Base-by-base conservation (phyloP, 495 filamentous ascomycete genomes). In the Acidomyces sp. region DNA sequence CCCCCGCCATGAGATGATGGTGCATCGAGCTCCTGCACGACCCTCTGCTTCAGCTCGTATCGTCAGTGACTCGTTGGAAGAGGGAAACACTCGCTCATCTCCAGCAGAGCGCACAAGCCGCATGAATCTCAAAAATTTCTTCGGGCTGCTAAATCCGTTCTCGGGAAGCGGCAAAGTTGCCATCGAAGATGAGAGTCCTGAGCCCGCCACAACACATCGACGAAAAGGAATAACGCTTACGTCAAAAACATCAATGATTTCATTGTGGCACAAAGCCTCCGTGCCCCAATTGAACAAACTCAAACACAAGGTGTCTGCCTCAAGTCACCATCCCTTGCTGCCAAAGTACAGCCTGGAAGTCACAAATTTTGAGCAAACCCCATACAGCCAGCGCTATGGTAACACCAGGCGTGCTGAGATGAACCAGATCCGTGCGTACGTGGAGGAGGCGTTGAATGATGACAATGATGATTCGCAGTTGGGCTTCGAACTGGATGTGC, bases 401-500 rank as follows among this genome's bases (percentile, higher is more conserved):
- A 41, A 52, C 25, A 39, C 31, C 12, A 26, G 34, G n/a, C 48
- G 48, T 16, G 24, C 31, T 22, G 43, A 52, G 31, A 25, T 26
- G 25, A 39, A 3, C 18, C 34, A 22, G 10, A 39, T 47, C 4
- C 31, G 43, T 7, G 9, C 32, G 18, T 39, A 24, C 26, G 18
- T 52, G 12, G 34, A 39, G 9, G 46, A 43, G 5, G 31, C 34
- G 4, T 26, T 45, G 13, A 37, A 23, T 26, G 42, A 46, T 3
- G 43, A 42, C 17, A 35, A 29, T 4, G 29, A 27, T 17, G 33
- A 48, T 19, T 20, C 10, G 5, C 13, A 24, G 18, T 9, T 34
- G 17, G 27, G 37, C n/a, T 74, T 77, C 46, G 64, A 70, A 36
- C 65, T 72, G 41, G 61, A 73, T 36, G 52, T 77, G 15, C 74